These are phyloP conservation scores for Penicillium sp. DNA, from an alignment of 2,329 filamentous ascomycete species.

Conservation along the genomic window DNA sequence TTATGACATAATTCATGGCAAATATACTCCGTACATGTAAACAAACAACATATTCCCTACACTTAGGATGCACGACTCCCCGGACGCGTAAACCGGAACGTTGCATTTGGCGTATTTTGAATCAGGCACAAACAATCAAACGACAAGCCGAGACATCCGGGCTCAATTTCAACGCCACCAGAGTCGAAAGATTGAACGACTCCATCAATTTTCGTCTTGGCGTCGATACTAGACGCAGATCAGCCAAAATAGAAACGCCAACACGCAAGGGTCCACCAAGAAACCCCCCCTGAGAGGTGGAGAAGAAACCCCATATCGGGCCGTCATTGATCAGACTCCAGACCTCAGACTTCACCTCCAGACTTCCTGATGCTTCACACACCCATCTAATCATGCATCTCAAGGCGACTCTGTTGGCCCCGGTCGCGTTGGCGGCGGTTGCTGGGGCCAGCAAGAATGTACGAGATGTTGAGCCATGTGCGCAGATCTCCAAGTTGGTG, in stretches of 20 bases:
- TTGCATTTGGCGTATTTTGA: not conserved
- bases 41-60: not conserved
- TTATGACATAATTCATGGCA: not conserved
- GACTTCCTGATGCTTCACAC: constrained; percentile 15
- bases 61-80: not conserved
- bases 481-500: constrained; percentile 28
- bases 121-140: not conserved
- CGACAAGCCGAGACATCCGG: constrained; percentile 16
- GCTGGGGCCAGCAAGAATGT: constrained; percentile 20
- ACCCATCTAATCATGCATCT: constrained; percentile 26
- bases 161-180: constrained; percentile 9
- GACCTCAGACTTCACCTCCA: not conserved
- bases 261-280: constrained; percentile 28
- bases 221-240: constrained; percentile 27
- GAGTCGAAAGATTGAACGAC: constrained; percentile 1
- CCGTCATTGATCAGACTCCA: not conserved
- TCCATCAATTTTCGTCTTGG: constrained; percentile 28
- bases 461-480: constrained; percentile 31
- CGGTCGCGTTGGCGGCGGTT: constrained; percentile 23
- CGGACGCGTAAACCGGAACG: not conserved
- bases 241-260: constrained; percentile 26
- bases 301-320: constrained; percentile 17
- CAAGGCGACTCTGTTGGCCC: constrained; percentile 18
- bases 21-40: not conserved
- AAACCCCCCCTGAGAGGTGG: constrained; percentile 30